Conservation (phyloP, 805 yeast genomes). For the Metschnikowia colocasiae region DNA sequence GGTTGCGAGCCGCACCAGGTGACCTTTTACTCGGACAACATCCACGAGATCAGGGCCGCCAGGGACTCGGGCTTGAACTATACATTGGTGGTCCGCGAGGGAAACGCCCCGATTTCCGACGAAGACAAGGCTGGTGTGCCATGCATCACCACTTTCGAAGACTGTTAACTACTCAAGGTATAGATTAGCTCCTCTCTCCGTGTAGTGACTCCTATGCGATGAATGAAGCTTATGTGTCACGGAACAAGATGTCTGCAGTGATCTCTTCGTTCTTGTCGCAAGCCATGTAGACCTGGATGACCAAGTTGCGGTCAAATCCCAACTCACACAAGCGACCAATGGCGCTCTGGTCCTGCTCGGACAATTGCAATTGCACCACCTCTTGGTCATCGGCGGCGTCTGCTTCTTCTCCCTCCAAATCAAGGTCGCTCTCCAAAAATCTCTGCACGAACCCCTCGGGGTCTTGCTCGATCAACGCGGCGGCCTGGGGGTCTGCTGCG, state of each 20-base stretch:
- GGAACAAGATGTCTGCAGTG: conserved; percentile 87
- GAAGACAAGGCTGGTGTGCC: conserved; percentile 23
- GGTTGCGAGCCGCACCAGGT: conserved; percentile 33
- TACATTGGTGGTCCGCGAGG: conserved; percentile 64
- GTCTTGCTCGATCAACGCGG: conserved; percentile 70
- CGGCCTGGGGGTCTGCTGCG: conserved; percentile 78
- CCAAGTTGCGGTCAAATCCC: conserved; percentile 86
- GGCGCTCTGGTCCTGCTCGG: conserved; percentile 86
- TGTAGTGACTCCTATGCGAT: no score
- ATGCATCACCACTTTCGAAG: conserved; percentile 8
- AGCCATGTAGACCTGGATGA: conserved; percentile 91
- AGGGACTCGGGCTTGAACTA: conserved; percentile 57
- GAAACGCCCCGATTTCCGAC: conserved; percentile 54
- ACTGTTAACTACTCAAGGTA: neutral
- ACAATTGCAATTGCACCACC: conserved; percentile 52
- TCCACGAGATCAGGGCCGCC: conserved; percentile 75
- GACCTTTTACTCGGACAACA: conserved; percentile 77
- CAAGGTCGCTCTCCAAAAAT: conserved; percentile 57
- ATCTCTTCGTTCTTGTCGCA: conserved; percentile 97
- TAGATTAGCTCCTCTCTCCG: no score
- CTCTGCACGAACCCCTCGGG: conserved; percentile 87
- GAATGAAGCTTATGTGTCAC: conserved; percentile 29
- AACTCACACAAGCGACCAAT: conserved; percentile 84
- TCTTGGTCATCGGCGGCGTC: conserved; percentile 31
- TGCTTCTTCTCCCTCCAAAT: conserved; percentile 33